Percentiles rank a stretch among this genome's conserved stretches.
Conservation (phyloP, 805 yeast species). For the Suhomyces canberraensis region DNA sequence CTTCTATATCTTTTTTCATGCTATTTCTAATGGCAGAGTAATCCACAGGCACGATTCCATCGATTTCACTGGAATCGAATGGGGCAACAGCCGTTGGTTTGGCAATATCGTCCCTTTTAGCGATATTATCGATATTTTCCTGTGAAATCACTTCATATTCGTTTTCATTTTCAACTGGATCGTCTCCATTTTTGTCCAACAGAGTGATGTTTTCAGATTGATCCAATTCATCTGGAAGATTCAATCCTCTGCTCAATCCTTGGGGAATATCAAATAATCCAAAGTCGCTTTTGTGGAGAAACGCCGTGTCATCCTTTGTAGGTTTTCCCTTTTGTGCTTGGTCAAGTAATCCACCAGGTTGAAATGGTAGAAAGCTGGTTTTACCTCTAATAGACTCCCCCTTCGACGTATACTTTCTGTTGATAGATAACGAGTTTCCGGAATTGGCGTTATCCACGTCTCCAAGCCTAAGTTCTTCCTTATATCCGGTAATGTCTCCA, state of each 20-base stretch:
- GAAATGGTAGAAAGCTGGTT: constrained; percentile 77
- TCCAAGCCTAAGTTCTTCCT: constrained; percentile 48
- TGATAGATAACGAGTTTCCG: constrained; percentile 68
- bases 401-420: constrained; percentile 62
- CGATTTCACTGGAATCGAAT: constrained; percentile 44
- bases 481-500: constrained; percentile 61
- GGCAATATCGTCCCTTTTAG: constrained; percentile 6
- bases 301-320: constrained; percentile 29
- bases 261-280: constrained; percentile 85
- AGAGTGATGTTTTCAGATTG: constrained; percentile 8
- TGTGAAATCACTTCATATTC: constrained; percentile 5
- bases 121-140: constrained; percentile 5
- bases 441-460: constrained; percentile 57
- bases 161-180: constrained; percentile 10
- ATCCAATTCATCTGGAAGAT: constrained; percentile 14
- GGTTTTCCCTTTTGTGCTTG: constrained; percentile 12
- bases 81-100: constrained; percentile 9
- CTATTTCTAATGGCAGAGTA: constrained; percentile 21
- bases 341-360: constrained; percentile 74
- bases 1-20: constrained; percentile 22
- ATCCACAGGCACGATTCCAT: constrained; percentile 40
- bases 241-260: constrained; percentile 74
- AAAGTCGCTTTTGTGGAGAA: constrained; percentile 59
- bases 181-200: constrained; percentile 7
- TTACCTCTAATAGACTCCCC: constrained; percentile 65